Percentiles rank a stretch among this genome's conserved stretches.
Conservation (phyloP, 345 rosid genomes). For the Eucalyptus victrix region DNA sequence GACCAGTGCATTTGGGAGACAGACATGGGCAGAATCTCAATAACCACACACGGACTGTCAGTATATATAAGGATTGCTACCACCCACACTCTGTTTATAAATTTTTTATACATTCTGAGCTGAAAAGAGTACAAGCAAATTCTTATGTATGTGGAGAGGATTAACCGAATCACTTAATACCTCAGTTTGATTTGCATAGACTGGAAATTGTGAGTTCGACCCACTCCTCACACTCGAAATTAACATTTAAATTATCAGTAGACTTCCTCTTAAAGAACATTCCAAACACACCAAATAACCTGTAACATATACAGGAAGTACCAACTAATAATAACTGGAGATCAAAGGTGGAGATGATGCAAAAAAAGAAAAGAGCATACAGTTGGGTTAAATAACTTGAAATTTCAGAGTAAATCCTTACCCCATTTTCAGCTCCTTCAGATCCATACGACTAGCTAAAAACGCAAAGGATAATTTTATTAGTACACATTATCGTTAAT, state of each 20-base stretch:
- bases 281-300: background rate
- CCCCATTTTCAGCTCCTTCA: constrained; percentile 96
- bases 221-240: background rate
- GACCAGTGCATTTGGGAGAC: background rate
- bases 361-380: background rate
- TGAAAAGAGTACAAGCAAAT: background rate
- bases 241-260: background rate
- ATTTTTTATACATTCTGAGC: background rate
- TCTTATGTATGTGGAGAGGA: background rate
- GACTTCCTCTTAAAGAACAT: background rate
- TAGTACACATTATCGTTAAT: constrained; percentile 7
- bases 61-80: background rate
- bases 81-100: background rate
- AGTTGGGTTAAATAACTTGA: background rate
- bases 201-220: background rate
- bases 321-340: background rate
- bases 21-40: background rate
- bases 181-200: background rate
- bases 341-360: background rate
- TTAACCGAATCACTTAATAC: background rate
- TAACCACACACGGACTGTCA: background rate
- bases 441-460: constrained; percentile 65
- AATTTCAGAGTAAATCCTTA: background rate
- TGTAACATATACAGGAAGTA: background rate
- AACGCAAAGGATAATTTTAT: constrained; percentile 2